Percentiles rank a stretch among this genome's conserved stretches.
Conservation (phyloP, 306 rosid genomes). For the Prunus fruticosa region DNA sequence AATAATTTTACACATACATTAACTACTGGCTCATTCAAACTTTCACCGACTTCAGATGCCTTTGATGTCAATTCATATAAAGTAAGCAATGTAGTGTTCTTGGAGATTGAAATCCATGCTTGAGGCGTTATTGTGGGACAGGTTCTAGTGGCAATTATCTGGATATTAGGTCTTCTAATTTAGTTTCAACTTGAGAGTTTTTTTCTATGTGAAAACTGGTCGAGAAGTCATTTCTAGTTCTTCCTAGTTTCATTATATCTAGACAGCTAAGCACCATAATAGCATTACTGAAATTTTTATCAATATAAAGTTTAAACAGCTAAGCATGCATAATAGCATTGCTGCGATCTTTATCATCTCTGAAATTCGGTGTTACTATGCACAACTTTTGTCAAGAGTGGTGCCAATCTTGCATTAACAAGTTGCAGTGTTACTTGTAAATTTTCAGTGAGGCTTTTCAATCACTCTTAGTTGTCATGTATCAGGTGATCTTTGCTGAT, state of each 20-base stretch:
- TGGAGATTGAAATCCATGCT: neutral
- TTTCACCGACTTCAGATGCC: neutral
- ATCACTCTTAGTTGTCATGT: neutral
- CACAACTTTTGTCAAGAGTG: neutral
- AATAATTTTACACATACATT: neutral
- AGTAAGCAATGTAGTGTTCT: neutral
- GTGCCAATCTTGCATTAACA: neutral
- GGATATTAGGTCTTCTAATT: neutral
- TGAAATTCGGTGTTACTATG: neutral
- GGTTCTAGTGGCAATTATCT: neutral
- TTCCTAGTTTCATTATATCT: neutral
- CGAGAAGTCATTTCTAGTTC: neutral
- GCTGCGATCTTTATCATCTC: too few species aligned
- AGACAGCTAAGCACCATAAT: neutral
- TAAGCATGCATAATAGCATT: too few species aligned
- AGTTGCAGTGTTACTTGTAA: neutral
- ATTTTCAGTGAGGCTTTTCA: neutral
- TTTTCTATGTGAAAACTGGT: neutral
- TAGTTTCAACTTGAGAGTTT: neutral
- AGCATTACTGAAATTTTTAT: neutral
- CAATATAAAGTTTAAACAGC: neutral
- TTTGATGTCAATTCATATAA: neutral
- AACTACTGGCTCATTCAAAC: neutral
- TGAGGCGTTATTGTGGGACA: neutral
- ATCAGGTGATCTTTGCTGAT: slow-evolving; percentile 91